Evolutionary conservation across 305 asterid species (phyloP).

Genomic region (Fraxinus greggii): DNA sequence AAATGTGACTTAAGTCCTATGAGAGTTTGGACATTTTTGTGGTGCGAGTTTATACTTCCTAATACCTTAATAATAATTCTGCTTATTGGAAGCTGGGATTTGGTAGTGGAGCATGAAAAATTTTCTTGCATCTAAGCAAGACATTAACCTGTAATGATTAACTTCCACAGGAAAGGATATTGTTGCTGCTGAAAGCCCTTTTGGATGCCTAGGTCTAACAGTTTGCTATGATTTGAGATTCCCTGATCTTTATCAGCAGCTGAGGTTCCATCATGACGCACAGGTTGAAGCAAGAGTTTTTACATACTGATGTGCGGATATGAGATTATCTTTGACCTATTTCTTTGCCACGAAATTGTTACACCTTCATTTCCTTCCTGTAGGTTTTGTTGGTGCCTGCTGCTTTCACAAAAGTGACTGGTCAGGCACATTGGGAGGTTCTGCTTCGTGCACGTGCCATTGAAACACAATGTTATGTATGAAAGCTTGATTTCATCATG

Average conservation of each 20-base stretch:
- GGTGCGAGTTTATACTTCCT: neutral
- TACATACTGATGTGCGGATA: neutral
- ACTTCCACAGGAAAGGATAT: conserved; percentile 54
- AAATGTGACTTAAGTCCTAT: neutral
- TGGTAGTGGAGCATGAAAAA: neutral
- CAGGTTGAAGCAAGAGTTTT: conserved; percentile 35
- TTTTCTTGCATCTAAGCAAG: neutral
- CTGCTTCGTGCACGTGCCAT: conserved; percentile 96
- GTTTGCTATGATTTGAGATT: conserved; percentile 92
- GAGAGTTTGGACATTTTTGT: neutral
- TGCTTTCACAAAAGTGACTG: conserved; percentile 84
- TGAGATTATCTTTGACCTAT: neutral
- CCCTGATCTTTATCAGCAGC: conserved; percentile 83
- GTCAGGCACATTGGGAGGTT: conserved; percentile 91
- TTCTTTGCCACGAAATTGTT: neutral
- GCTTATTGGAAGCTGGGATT: neutral
- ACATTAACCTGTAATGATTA: neutral
- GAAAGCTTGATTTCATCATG: conserved; percentile 13
- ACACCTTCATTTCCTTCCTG: neutral
- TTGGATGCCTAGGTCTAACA: conserved; percentile 78
- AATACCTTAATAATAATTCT: neutral
- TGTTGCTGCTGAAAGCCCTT: conserved; percentile 71
- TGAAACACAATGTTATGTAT: conserved; percentile 90
- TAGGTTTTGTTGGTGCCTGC: conserved; percentile 83
- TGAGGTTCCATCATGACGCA: conserved; percentile 71